Base-by-base conservation (phyloP, 305 asterid genomes). In the Rubia occidens region DNA sequence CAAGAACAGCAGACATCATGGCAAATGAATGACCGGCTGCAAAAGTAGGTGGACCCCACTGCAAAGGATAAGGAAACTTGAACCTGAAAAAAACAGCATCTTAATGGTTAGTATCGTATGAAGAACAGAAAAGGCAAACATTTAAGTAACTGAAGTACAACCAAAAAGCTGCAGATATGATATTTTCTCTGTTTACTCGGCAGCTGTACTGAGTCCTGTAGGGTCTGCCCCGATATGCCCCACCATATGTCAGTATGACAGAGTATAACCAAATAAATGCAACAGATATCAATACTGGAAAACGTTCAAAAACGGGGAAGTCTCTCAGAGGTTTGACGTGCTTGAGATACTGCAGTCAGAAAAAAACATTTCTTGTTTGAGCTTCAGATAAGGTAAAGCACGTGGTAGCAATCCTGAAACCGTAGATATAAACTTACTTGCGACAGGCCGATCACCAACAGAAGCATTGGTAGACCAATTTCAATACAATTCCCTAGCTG, bases 31-130 rank as follows among this genome's bases (percentile, higher is more conserved):
- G 98, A 53, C 98, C 96, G 14, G 89, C 96, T 0, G 89, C 78
- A 68, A 94, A 94, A n/a, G 98, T 94, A 64, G 98, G 98, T 2
- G 97, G 85, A 10, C 98, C 98, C 98, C 98, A 94, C 69, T 94
- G 98, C 76, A 94, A 84, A 59, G 98, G 98, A 76, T 94, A 94
- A 0, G 98, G 98, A 71, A 94, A 87, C 74, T 78, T 90, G 83
- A 94, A 87, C 98, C 98, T 93, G 82, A 62, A 73, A 66, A 60
- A 74, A 56, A 43, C 24, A 62, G 29, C 26, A 70, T 72, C 15
- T 51, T 51, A 51, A 44, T 10, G 61, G 32, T 78, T 37, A 72
- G 68, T 53, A 70, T 67, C 47, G 21, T 60, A 60, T 8, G 11
- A 29, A 15, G 55, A 71, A 44, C 66, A 60, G 60, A 18, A 63